These are phyloP conservation scores for Jackrogersella minutella DNA, from an alignment of 495 filamentous ascomycete species.

Conservation along the genomic window DNA sequence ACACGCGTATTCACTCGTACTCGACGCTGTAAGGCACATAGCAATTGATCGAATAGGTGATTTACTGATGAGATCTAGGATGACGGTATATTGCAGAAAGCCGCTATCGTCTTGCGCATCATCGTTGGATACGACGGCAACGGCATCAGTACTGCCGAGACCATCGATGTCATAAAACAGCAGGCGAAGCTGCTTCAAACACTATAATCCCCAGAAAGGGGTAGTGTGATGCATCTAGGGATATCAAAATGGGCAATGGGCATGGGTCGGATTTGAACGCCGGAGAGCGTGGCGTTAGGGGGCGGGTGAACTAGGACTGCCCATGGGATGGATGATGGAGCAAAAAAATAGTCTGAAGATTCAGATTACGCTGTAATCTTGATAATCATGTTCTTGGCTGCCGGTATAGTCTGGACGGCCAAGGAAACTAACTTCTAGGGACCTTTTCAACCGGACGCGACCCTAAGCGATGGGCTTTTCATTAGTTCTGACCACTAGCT, in stretches of 20 bases:
- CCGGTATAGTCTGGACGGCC: too few species aligned
- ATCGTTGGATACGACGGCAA: slow-evolving; percentile 15
- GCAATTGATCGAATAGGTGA: background rate
- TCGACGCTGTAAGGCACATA: slow-evolving; percentile 28
- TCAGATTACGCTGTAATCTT: too few species aligned
- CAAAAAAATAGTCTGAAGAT: background rate
- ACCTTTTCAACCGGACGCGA: too few species aligned
- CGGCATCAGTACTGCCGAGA: slow-evolving; percentile 8
- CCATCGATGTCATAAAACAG: slow-evolving; percentile 19
- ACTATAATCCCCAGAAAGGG: background rate
- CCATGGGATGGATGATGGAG: slow-evolving; percentile 7
- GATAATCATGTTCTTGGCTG: too few species aligned
- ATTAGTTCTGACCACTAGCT: too few species aligned
- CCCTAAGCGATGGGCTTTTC: too few species aligned
- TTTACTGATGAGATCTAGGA: slow-evolving; percentile 14
- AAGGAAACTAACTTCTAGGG: too few species aligned
- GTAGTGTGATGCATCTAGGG: background rate
- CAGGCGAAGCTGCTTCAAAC: background rate
- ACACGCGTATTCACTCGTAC: slow-evolving; percentile 44
- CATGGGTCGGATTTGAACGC: background rate
- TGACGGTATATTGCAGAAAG: slow-evolving; percentile 33
- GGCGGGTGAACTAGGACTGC: background rate
- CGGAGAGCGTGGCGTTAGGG: slow-evolving; percentile 11
- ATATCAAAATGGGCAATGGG: slow-evolving; percentile 10
- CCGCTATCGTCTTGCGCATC: slow-evolving; percentile 13